Conservation (phyloP, 192 early-diverging fungal genomes). For the Pilaira anomala region DNA sequence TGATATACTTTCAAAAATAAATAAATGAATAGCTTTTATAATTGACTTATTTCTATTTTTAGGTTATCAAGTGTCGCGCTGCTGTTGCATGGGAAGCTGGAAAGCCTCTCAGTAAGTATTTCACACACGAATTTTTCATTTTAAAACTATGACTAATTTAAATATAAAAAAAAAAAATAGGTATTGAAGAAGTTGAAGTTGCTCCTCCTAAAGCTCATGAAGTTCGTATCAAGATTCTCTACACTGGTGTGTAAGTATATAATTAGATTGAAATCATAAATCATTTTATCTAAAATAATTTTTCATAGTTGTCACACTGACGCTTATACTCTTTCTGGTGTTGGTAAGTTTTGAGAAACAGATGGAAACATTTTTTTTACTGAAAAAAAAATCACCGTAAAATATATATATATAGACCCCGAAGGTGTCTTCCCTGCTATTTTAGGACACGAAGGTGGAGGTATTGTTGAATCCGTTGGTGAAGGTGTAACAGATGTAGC, state of each 20-base stretch:
- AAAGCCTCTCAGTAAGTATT: constrained; percentile 84
- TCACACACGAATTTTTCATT: not conserved
- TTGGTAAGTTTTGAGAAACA: constrained; percentile 31
- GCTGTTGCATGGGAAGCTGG: constrained; percentile 94
- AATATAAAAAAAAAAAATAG: too few relatives aligned
- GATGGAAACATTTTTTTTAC: constrained; percentile 12
- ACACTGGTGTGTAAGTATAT: constrained; percentile 80
- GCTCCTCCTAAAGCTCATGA: constrained; percentile 91
- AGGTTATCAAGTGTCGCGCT: constrained; percentile 79
- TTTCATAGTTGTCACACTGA: constrained; percentile 83
- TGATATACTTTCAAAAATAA: not conserved
- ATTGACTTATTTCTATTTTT: not conserved
- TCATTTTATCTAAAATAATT: too few relatives aligned
- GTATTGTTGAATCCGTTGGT: constrained; percentile 94
- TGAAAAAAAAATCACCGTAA: not conserved
- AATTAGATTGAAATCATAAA: not conserved
- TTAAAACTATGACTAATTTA: not conserved
- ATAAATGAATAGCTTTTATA: too few relatives aligned
- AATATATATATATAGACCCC: constrained; percentile 53
- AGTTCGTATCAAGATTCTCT: constrained; percentile 88
- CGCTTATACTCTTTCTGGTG: constrained; percentile 89
- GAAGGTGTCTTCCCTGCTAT: constrained; percentile 91
- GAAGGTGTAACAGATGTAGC: constrained; percentile 89
- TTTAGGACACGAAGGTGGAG: constrained; percentile 94
- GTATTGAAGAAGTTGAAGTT: constrained; percentile 91